Base-by-base conservation (phyloP, 345 rosid genomes). In the Arabis hirsuta region DNA sequence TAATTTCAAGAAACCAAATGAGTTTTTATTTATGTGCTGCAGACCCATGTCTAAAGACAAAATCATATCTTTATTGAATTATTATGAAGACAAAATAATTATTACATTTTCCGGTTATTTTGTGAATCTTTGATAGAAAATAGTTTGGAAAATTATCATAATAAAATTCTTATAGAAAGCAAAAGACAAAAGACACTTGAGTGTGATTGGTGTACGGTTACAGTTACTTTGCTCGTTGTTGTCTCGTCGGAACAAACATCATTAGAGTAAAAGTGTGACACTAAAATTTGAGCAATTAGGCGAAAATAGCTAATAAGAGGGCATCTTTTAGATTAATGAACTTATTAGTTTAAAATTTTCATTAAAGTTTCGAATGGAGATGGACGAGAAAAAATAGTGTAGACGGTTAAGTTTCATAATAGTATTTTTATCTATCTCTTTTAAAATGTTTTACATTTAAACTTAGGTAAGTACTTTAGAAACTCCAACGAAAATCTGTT, bases 231-330 rank as follows among this genome's bases (percentile, higher is more conserved):
- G 53, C 29, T 43, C 69, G 53, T 53, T 62, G 50, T 45, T 53
- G 64, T 63, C 62, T 55, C 57, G 70, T 31, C 27, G 11, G 55
- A 62, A 52, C 62, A 43, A 39, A 71, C 52, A 71, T 66, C 44
- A 7, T 29, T 11, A 47, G 19, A 14, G 26, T 12, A n/a, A 39
- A 11, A 20, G 4, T 58, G 19, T 29, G 2, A 53, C 27, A 53
- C 36, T 2, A 27, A 53, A 26, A 8, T 19, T 53, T 53, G 4
- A 26, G 43, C 42, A 55, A 36, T 26, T 6, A 12, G 36, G 57
- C 14, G 36, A 26, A 4, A 53, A 20, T 20, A 4, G 19, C 12
- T 39, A 19, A 10, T 11, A 58, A 9, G 9, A 48, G 8, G 38
- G 38, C 38, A 34, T 34, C 2, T 36, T 8, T 36, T 8, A 8